These are phyloP conservation scores for Psilocybe mexicana DNA, from an alignment of 1,284 basidiomycete species.

Conservation along the genomic window DNA sequence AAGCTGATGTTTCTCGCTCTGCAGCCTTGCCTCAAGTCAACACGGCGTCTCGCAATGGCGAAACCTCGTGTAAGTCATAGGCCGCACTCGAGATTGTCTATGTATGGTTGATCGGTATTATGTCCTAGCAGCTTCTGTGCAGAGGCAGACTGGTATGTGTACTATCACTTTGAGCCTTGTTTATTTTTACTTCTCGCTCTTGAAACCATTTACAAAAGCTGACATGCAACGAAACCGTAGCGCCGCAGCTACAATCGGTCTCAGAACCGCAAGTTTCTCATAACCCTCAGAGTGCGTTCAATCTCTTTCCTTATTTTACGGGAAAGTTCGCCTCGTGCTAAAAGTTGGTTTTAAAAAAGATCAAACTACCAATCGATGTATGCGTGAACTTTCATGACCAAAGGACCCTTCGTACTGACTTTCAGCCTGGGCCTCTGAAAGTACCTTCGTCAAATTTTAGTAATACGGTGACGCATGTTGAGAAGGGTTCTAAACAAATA, in stretches of 20 bases:
- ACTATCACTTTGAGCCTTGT: neutral
- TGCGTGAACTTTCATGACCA: neutral
- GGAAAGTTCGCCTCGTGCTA: neutral
- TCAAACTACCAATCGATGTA: neutral
- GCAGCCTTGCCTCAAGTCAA: neutral
- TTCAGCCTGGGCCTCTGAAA: neutral
- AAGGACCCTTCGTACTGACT: neutral
- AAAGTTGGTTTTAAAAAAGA: slow-evolving; percentile 2
- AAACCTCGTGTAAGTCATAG: slow-evolving; percentile 14
- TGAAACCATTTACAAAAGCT: neutral
- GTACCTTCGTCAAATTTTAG: slow-evolving; percentile 7
- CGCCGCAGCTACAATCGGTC: slow-evolving; percentile 5
- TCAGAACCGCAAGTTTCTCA: slow-evolving; percentile 8
- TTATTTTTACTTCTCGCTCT: neutral
- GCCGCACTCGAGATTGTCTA: neutral
- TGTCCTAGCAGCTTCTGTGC: slow-evolving; percentile 3
- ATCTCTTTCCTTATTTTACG: neutral
- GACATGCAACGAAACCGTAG: neutral
- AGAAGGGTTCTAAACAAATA: slow-evolving; percentile 2
- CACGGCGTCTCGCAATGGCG: neutral
- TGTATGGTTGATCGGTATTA: neutral
- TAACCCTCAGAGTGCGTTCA: slow-evolving; percentile 7
- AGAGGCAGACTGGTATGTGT: slow-evolving; percentile 1
- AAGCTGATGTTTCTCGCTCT: neutral
- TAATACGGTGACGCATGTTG: neutral